phyloP scores from a whole-genome alignment of 169 alveolate genomes.

The Babesia bovis region DNA sequence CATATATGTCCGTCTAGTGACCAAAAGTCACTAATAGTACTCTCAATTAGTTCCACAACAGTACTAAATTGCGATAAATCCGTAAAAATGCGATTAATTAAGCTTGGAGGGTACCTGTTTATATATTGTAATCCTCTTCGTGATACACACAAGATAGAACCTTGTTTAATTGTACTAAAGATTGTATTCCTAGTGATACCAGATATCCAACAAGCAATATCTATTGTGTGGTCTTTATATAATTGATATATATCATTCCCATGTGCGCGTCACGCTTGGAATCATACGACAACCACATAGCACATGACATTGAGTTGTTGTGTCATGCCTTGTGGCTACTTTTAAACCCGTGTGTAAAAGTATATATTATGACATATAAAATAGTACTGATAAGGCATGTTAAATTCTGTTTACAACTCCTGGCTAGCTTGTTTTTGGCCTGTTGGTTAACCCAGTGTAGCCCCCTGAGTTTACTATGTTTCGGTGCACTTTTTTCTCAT shows the following conservation, averaged over 20 bases:
- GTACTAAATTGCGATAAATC: not conserved
- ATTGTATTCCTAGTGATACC: no score
- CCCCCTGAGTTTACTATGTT: conserved; percentile 14
- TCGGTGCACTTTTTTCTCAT: conserved; percentile 7
- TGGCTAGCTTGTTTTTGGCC: conserved; percentile 7
- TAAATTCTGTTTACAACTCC: not conserved
- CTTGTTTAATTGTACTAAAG: no score
- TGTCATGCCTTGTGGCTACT: not conserved
- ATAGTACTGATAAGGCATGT: not conserved
- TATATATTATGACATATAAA: not conserved
- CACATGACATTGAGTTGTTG: conserved; percentile 26
- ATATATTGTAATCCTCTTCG: not conserved
- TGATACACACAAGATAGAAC: conserved; percentile 8
- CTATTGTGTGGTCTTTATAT: not conserved
- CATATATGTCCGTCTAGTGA: not conserved
- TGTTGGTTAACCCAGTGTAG: not conserved
- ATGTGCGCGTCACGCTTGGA: conserved; percentile 6
- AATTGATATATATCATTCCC: not conserved
- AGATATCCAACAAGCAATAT: no score
- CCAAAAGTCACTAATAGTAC: not conserved
- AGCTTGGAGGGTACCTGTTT: not conserved
- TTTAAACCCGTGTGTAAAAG: conserved; percentile 12
- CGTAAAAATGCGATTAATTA: not conserved
- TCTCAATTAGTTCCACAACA: not conserved
- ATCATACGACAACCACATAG: conserved; percentile 44